Percentiles rank a stretch among this genome's conserved stretches.
These are phyloP conservation scores for Rhynchospora pubera DNA, from an alignment of 176 grass and related monocot species.

Conservation along the genomic window DNA sequence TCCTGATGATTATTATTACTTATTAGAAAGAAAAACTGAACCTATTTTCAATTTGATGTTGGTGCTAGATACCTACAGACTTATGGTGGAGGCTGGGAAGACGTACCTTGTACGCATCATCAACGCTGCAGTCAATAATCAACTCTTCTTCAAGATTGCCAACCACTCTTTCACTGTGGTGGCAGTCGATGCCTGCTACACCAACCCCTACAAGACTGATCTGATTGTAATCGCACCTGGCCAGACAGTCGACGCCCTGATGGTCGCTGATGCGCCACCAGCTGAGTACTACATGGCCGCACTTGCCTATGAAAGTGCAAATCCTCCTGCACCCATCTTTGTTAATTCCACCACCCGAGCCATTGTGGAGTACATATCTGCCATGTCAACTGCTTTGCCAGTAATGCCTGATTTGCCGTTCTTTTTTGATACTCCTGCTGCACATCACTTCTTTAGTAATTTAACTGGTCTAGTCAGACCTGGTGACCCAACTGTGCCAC, in stretches of 20 bases:
- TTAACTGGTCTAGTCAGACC: slow-evolving; percentile 35
- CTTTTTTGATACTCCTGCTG: too few species aligned
- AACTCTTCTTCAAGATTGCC: slow-evolving; percentile 71
- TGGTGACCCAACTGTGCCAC: slow-evolving; percentile 36
- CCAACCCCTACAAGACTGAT: slow-evolving; percentile 48
- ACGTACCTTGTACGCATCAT: slow-evolving; percentile 53
- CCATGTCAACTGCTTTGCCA: neutral
- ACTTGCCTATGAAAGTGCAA: slow-evolving; percentile 35
- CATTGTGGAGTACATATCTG: slow-evolving; percentile 23
- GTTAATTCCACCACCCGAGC: neutral
- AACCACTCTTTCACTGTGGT: slow-evolving; percentile 50
- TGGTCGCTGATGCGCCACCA: slow-evolving; percentile 31
- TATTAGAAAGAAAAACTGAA: too few species aligned
- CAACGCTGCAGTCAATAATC: slow-evolving; percentile 53
- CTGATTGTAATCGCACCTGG: slow-evolving; percentile 41
- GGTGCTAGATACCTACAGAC: slow-evolving; percentile 13
- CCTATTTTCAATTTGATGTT: too few species aligned
- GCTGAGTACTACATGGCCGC: slow-evolving; percentile 49
- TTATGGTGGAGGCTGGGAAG: slow-evolving; percentile 23
- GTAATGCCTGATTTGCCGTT: slow-evolving; percentile 27
- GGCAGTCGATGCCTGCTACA: slow-evolving; percentile 51
- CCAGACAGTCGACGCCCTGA: slow-evolving; percentile 56
- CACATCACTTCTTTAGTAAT: too few species aligned
- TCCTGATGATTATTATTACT: too few species aligned
- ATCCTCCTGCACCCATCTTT: neutral